Evolutionary conservation across 208 protist species (phyloP), one percentile per base, ranked within the genome.

Genomic region (Leptomonas seymouri): DNA sequence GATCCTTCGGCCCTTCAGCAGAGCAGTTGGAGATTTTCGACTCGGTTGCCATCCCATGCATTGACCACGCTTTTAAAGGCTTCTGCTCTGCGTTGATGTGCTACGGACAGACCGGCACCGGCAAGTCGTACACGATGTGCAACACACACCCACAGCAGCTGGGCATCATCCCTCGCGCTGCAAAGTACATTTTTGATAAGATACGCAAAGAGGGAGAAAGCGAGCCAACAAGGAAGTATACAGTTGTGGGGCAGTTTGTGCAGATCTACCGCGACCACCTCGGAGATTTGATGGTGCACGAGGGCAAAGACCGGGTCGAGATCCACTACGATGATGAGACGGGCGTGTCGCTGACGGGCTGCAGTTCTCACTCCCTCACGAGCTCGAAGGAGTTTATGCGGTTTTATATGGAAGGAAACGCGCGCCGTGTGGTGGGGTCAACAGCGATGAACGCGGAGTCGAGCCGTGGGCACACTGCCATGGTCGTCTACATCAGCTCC

Each of bases 121-220:
- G 94, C 39, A 98, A 98, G 78, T 91, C 91, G 16, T 96, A 80
- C 76, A 98, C 94, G 11, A 95, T 97, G 93, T 95, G 86, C 76
- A 93, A 93, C 71, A 94, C 80, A 14, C 71, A 84, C n/a, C 77
- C 78, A 3, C 84, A 82, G 23, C 65, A 86, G 15, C 89, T 94
- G 60, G 93, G 93, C 59, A 93, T 97, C 67, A 95, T 97, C 67
- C 93, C 93, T 1, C 88, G 93, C 23, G 78, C 90, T 6, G 87
- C 89, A 0, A 63, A 71, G 31, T 84, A 85, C 74, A 89, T 97
- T 49, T 95, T 91, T 76, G 74, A 84, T 15, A 82, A 69, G 57
- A 81, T 93, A 15, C n/a, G 67, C 21, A 34, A 59, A 15, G 62
- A 72, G 28, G 27, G 63, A 58, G 55, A 53, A 25, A 31, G 67